Base-by-base conservation (phyloP, 2,329 filamentous ascomycete species). In the Parastagonospora avenae region DNA sequence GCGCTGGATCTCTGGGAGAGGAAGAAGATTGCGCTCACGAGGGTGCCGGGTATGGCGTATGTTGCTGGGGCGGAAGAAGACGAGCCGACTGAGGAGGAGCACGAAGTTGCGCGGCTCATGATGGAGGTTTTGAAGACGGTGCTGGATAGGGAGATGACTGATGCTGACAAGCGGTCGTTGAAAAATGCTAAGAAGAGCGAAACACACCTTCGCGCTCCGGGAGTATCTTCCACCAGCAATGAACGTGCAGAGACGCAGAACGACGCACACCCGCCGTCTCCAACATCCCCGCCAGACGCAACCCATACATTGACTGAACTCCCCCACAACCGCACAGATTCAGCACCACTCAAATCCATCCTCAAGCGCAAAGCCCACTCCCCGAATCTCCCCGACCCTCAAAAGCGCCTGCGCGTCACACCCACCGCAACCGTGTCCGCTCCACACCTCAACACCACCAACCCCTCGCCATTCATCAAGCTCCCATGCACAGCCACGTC, bases 341-440 rank as follows among this genome's bases (percentile, higher is more conserved):
- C 35, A 31, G 5, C 14, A 10, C 10, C 42, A 4, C 45, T 37
- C 2, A 48, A 44, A 28, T 51, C 48, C 4, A 54, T 54, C 12
- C 42, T 55, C 39, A 55, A 59, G 44, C 52, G 51, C 28, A 48
- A 52, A 27, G 29, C 41, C 16, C 27, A 12, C 46, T 27, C 12
- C 8, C 24, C 39, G 8, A 15, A 36, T 24, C 33, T 44, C 44
- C 2, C 36, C 14, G 9, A 39, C 16, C 15, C 14, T 7, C n/a
- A 14, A 16, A 61, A 59, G 37, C 55, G 56, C 30, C 42, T 55
- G n/a, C 52, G 51, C 24, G 42, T 46, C 15, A n/a, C 49, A 30
- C 36, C 50, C 14, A 46, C 27, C 8, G 55, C 38, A 10, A 53
- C 47, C 15, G 33, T 61, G 4, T 59, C 53, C 7, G 36, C 58